A percentile compares a stretch with the other conserved stretches of the same genome.
Conservation (phyloP, 495 filamentous ascomycete genomes). For the Bryoglossum gracile region DNA sequence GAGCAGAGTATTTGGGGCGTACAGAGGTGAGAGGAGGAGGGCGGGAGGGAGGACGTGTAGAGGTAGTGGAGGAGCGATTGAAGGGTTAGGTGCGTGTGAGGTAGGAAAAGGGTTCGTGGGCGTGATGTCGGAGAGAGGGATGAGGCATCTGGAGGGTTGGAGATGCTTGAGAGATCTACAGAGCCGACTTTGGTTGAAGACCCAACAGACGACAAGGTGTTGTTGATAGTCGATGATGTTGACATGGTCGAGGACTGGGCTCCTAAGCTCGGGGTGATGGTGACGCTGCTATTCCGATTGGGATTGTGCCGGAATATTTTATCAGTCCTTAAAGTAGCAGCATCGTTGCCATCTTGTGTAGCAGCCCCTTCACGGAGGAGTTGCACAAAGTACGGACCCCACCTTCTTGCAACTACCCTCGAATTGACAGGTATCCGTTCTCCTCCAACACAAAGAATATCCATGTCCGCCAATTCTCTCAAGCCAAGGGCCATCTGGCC, state of each 20-base stretch:
- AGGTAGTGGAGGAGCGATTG: slow-evolving; percentile 85
- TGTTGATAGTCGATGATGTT: slow-evolving; percentile 48
- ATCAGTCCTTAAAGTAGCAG: slow-evolving; percentile 22
- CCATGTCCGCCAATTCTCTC: slow-evolving; percentile 93
- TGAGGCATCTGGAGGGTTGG: slow-evolving; percentile 33
- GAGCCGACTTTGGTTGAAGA: slow-evolving; percentile 24
- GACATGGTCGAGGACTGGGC: slow-evolving; percentile 43
- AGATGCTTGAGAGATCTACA: slow-evolving; percentile 33
- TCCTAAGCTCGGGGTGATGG: slow-evolving; percentile 69
- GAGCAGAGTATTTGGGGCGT: slow-evolving; percentile 95
- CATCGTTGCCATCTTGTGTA: slow-evolving; percentile 40
- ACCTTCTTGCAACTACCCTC: slow-evolving; percentile 73
- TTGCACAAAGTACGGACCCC: slow-evolving; percentile 93
- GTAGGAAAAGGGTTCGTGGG: slow-evolving; percentile 83
- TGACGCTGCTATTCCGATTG: slow-evolving; percentile 71
- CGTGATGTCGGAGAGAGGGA: slow-evolving; percentile 62
- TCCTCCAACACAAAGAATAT: slow-evolving; percentile 80
- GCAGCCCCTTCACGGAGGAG: slow-evolving; percentile 70
- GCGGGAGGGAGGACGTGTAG: slow-evolving; percentile 82
- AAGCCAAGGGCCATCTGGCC: slow-evolving; percentile 72
- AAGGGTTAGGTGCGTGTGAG: slow-evolving; percentile 82
- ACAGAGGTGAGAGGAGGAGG: slow-evolving; percentile 67
- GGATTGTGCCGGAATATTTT: slow-evolving; percentile 27
- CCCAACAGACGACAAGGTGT: slow-evolving; percentile 28
- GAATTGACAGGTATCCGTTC: slow-evolving; percentile 93